phyloP scores from a whole-genome alignment of 2,329 filamentous ascomycete genomes.

The Beauveria scarabaeidicola region DNA sequence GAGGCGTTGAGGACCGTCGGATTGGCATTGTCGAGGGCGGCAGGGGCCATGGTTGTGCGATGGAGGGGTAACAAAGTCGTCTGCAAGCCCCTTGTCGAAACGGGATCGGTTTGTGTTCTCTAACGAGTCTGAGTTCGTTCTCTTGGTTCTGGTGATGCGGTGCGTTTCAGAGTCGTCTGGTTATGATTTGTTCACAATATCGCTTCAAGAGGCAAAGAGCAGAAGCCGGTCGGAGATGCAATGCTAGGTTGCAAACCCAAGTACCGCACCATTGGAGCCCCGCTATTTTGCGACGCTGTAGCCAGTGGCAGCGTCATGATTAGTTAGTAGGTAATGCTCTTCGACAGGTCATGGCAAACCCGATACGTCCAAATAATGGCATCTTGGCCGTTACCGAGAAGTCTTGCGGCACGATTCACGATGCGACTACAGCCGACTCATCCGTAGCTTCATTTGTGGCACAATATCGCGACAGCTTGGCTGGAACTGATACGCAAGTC shows the following conservation, averaged over 20 bases:
- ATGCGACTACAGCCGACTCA: background rate
- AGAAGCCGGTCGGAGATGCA: constrained; percentile 1
- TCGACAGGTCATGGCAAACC: background rate
- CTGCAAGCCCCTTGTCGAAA: no score
- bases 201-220: background rate
- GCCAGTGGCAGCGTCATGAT: constrained; percentile 4
- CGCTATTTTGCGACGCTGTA: background rate
- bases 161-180: background rate
- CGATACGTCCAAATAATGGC: background rate
- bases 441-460: background rate
- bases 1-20: constrained; percentile 83
- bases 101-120: background rate
- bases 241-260: background rate
- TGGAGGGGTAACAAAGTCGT: background rate
- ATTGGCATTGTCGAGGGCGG: constrained; percentile 66
- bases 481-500: background rate
- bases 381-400: background rate
- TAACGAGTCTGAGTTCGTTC: no score
- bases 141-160: background rate
- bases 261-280: background rate
- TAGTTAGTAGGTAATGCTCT: constrained; percentile 8
- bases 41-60: constrained; percentile 18
- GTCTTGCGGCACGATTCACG: no score
- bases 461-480: background rate
- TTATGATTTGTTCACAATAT: background rate